A percentile compares a stretch with the other conserved stretches of the same genome.
Evolutionary conservation across 352 stramenopile species (phyloP).

Genomic region (Globisporangium nunn): DNA sequence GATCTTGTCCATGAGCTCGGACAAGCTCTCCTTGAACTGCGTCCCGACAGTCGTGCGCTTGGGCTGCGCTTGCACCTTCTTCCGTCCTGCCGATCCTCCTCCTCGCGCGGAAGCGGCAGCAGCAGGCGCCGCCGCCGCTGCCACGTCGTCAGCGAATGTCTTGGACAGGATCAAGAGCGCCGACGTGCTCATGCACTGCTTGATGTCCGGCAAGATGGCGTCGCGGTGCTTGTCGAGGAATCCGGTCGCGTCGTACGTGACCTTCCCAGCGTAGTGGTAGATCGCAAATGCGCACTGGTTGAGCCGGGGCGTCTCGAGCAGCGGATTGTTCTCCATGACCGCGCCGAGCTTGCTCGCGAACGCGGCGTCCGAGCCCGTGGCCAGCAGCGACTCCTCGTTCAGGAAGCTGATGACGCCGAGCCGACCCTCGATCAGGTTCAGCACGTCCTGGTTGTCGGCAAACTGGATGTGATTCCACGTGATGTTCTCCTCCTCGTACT

Average conservation of each 20-base stretch:
- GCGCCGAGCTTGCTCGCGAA: slow-evolving; percentile 83
- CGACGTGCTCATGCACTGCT: slow-evolving; percentile 78
- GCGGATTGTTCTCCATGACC: slow-evolving; percentile 84
- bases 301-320: slow-evolving; percentile 73
- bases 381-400: slow-evolving; percentile 87
- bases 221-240: slow-evolving; percentile 97
- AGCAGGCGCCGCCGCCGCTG: slow-evolving; percentile 1
- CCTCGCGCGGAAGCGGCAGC: slow-evolving; percentile 6
- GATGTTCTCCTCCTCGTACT: slow-evolving; percentile 96
- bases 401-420: slow-evolving; percentile 88
- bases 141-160: slow-evolving; percentile 50
- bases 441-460: slow-evolving; percentile 86
- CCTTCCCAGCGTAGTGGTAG: slow-evolving; percentile 93
- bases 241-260: slow-evolving; percentile 90
- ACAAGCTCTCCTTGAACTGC: slow-evolving; percentile 83
- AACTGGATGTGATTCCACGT: slow-evolving; percentile 89
- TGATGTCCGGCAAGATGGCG: slow-evolving; percentile 90
- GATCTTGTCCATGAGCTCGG: slow-evolving; percentile 84
- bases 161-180: slow-evolving; percentile 54
- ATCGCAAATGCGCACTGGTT: slow-evolving; percentile 91
- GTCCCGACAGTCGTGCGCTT: slow-evolving; percentile 72
- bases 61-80: slow-evolving; percentile 49
- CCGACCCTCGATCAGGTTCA: slow-evolving; percentile 81
- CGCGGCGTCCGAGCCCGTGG: slow-evolving; percentile 78
- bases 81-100: slow-evolving; percentile 16